Evolutionary conservation across 208 protist species (phyloP), one percentile per base, ranked within the genome.

Genomic region (Leishmania mexicana): DNA sequence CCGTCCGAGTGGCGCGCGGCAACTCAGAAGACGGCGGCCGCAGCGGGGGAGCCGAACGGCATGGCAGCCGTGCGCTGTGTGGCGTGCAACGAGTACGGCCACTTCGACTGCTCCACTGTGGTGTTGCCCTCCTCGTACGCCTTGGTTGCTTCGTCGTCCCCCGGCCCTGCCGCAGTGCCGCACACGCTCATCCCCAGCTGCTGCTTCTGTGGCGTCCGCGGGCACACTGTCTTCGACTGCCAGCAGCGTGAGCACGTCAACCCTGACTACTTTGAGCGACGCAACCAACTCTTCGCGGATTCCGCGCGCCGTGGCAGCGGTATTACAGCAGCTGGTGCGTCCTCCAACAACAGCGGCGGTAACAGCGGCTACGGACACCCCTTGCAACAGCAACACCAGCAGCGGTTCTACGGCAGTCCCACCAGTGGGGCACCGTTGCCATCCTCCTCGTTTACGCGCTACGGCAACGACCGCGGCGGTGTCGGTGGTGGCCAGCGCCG

Each of bases 141-240:
- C 5, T 15, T 74, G 65, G 17, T 53, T 1, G 58, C 78, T 19
- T 53, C 74, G 28, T 79, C 75, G n/a, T 72, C 75, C 21, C 64
- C 80, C 21, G 51, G 35, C 24, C 54, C 65, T 3, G 75, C 76
- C 10, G 71, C 64, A 51, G 81, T 84, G 71, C 81, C 81, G 53
- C 74, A 68, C 45, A 80, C 84, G 28, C 53, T 53, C 17, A n/a
- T 53, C 21, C 35, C 60, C 57, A 89, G 81, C 3, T 97, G 93
- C 82, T 89, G 88, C 74, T 94, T 85, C 78, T 97, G 93, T 80
- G 92, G 86, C 11, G 87, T 84, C 57, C 79, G 67, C 3, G 93
- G 93, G 1, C 93, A 97, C 83, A 93, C 83, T 21, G 89, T 88
- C 4, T 95, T 90, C 75, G 88, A 94, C 71, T 97, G 93, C 81